phyloP scores from a whole-genome alignment of 345 rosid genomes.

The Eucalyptus shirleyi region DNA sequence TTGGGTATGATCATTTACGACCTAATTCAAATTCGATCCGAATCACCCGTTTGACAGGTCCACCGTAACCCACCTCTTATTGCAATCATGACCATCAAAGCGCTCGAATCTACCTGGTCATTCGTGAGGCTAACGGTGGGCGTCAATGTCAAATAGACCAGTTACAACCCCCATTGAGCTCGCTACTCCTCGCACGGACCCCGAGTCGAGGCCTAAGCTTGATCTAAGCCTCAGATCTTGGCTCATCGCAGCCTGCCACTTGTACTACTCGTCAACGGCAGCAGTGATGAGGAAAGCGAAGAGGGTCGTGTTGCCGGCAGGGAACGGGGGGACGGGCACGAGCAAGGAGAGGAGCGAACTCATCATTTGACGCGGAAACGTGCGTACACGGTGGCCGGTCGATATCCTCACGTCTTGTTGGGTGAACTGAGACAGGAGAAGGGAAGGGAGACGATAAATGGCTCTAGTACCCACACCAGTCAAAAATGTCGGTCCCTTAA shows the following conservation, averaged over 20 bases:
- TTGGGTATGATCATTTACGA: no score
- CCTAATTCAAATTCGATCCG: fast-evolving
- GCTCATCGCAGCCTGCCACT: neutral
- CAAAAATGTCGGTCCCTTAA: neutral
- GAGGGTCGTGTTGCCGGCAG: neutral
- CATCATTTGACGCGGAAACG: neutral
- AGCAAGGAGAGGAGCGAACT: neutral
- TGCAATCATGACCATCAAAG: neutral
- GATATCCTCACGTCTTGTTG: neutral
- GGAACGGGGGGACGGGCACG: neutral
- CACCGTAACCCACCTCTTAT: neutral
- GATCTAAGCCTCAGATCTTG: neutral
- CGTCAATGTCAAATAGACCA: neutral
- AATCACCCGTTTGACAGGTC: fast-evolving
- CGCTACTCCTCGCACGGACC: fast-evolving
- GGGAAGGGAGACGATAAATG: neutral
- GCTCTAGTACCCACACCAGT: neutral
- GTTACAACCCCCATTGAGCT: neutral
- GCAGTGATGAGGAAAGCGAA: neutral
- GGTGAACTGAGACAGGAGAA: neutral
- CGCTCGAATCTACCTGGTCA: neutral
- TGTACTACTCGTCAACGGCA: neutral
- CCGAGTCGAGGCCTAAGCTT: neutral
- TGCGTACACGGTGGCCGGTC: neutral
- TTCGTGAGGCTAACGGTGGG: neutral